Conservation (phyloP, 192 early-diverging fungal species). For the Backusella australiensis region DNA sequence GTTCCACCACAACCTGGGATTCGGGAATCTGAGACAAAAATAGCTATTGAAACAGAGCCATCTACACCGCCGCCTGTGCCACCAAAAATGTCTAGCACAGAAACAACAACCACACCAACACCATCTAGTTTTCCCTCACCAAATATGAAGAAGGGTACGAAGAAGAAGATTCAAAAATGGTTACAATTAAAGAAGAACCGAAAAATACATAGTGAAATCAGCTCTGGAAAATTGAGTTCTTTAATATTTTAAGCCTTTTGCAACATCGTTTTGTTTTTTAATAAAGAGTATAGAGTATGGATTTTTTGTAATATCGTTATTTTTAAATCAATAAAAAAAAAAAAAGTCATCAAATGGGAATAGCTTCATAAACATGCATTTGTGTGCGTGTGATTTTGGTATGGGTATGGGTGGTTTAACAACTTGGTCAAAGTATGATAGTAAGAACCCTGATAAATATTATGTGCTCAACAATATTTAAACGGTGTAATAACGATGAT, state of each 20-base stretch:
- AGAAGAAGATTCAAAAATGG: not conserved
- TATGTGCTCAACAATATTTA: not conserved
- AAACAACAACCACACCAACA: not conserved
- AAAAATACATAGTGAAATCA: not conserved
- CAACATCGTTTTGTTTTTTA: not conserved
- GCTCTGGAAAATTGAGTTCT: not conserved
- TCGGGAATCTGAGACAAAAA: conserved; percentile 4
- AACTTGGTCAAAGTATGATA: not conserved
- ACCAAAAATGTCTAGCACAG: not conserved
- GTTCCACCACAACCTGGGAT: not conserved
- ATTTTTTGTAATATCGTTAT: not conserved
- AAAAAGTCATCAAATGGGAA: not conserved
- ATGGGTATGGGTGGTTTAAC: not conserved
- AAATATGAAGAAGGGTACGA: not conserved
- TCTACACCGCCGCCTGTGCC: not conserved
- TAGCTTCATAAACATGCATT: not conserved
- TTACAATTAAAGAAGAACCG: not conserved
- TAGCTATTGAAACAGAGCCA: not conserved
- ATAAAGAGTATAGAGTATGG: no score
- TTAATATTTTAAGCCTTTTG: not conserved
- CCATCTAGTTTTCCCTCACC: not conserved
- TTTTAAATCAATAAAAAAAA: not conserved
- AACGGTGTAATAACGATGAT: not conserved
- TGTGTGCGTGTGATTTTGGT: not conserved
- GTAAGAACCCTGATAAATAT: not conserved